Evolutionary conservation across 441 rosid species (phyloP).

Genomic region (Melastoma candidum): DNA sequence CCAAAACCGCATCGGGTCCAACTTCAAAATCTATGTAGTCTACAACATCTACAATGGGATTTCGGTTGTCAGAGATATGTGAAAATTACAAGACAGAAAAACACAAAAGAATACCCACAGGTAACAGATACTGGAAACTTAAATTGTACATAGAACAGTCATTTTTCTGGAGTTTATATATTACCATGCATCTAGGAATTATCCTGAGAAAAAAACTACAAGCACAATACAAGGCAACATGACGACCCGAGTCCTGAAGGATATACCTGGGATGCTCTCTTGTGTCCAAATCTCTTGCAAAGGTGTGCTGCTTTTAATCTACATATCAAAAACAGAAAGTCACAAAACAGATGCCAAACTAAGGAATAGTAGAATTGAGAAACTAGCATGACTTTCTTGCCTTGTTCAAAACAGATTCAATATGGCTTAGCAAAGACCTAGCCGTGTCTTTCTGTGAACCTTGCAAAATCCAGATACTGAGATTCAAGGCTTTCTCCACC

Average conservation of each 20-base stretch:
- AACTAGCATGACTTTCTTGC: slow-evolving; percentile 22
- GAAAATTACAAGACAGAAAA: slow-evolving; percentile 11
- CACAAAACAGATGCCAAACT: slow-evolving; percentile 18
- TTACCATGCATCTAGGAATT: background rate
- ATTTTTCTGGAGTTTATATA: no score
- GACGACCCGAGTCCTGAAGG: background rate
- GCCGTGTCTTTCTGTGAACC: slow-evolving; percentile 45
- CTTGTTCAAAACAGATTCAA: slow-evolving; percentile 47
- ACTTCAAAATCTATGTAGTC: slow-evolving; percentile 20
- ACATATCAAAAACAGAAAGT: slow-evolving; percentile 24
- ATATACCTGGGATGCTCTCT: slow-evolving; percentile 41
- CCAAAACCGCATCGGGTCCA: slow-evolving; percentile 11
- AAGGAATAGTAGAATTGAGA: slow-evolving; percentile 1
- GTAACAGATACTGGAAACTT: no score
- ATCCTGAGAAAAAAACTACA: background rate
- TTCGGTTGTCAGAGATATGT: slow-evolving; percentile 27
- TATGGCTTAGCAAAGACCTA: slow-evolving; percentile 33
- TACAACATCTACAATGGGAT: slow-evolving; percentile 19
- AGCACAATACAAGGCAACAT: background rate
- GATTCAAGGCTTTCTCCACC: slow-evolving; percentile 45
- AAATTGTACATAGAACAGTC: background rate
- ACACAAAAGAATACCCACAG: background rate
- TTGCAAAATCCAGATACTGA: slow-evolving; percentile 51
- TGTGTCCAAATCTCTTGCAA: slow-evolving; percentile 50
- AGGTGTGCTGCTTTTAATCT: slow-evolving; percentile 53